Evolutionary conservation across 176 grass and related monocot species (phyloP).

Genomic region (Elymus sibiricus): DNA sequence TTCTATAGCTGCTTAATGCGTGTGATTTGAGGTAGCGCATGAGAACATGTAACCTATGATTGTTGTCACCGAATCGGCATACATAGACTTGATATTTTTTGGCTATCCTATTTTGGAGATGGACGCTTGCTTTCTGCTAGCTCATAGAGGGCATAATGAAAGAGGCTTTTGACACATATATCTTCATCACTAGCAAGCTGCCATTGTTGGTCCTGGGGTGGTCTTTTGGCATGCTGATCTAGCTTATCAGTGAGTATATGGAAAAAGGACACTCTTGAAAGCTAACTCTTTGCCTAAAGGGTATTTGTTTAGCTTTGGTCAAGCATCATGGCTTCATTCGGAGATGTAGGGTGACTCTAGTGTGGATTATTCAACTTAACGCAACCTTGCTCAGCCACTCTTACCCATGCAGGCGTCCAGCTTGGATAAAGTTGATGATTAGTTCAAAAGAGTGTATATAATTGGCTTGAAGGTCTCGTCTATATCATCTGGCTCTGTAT

Average conservation of each 20-base stretch:
- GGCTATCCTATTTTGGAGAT: not conserved
- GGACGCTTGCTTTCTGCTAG: conserved; percentile 1
- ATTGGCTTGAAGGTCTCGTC: not conserved
- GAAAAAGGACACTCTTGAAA: not conserved
- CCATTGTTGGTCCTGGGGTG: not conserved
- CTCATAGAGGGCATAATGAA: not conserved
- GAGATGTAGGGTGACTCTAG: not conserved
- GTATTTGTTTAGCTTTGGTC: not conserved
- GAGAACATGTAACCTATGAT: not conserved
- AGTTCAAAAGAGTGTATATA: not conserved
- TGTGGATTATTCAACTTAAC: not conserved
- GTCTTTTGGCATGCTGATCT: conserved; percentile 1
- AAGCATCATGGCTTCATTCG: not conserved
- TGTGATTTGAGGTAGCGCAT: conserved; percentile 1
- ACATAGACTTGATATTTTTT: not conserved
- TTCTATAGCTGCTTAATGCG: conserved; percentile 25
- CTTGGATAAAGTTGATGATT: not conserved
- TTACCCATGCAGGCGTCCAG: not conserved
- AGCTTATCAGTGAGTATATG: not conserved
- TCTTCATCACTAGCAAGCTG: not conserved
- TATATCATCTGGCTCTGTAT: not conserved
- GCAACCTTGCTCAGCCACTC: not conserved
- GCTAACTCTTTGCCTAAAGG: not conserved
- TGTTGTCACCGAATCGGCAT: not conserved
- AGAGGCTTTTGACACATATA: not conserved